A percentile compares a stretch with the other conserved stretches of the same genome.
phyloP scores from a whole-genome alignment of 2,329 filamentous ascomycete species.

The Neonectria punicea region DNA sequence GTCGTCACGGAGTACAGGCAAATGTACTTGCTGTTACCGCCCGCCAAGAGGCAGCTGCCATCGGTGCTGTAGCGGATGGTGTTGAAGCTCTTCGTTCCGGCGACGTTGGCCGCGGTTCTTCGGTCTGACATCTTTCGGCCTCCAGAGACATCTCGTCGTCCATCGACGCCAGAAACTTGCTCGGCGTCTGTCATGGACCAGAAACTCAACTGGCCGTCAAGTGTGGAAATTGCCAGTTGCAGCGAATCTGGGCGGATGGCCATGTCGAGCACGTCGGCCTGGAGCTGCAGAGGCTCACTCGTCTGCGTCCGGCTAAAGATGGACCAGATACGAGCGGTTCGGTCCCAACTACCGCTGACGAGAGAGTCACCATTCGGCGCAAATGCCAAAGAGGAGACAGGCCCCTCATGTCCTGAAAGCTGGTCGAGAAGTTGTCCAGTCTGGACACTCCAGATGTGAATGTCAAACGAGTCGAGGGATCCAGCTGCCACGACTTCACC shows the following conservation, averaged over 20 bases:
- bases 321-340: conserved; percentile 94
- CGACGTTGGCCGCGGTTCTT: conserved; percentile 88
- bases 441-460: conserved; percentile 98
- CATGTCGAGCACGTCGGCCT: conserved; percentile 89
- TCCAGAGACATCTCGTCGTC: conserved; percentile 90
- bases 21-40: conserved; percentile 98
- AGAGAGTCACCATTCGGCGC: conserved; percentile 85
- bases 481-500: conserved; percentile 96
- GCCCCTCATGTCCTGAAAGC: conserved; percentile 91
- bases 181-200: conserved; percentile 91
- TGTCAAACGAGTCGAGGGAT: conserved; percentile 94
- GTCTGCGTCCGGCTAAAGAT: conserved; percentile 95
- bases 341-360: conserved; percentile 95
- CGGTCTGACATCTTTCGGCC: conserved; percentile 90
- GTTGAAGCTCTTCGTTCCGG: conserved; percentile 90
- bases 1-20: conserved; percentile 96
- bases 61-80: conserved; percentile 92
- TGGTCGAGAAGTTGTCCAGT: conserved; percentile 94
- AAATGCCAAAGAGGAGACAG: conserved; percentile 88
- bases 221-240: conserved; percentile 89
- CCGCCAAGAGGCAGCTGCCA: conserved; percentile 88
- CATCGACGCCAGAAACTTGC: conserved; percentile 88
- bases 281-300: conserved; percentile 90
- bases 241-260: conserved; percentile 90
- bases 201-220: conserved; percentile 94